These are phyloP conservation scores for Asterophora parasitica DNA, from an alignment of 768 basidiomycete genomes.

Conservation along the genomic window DNA sequence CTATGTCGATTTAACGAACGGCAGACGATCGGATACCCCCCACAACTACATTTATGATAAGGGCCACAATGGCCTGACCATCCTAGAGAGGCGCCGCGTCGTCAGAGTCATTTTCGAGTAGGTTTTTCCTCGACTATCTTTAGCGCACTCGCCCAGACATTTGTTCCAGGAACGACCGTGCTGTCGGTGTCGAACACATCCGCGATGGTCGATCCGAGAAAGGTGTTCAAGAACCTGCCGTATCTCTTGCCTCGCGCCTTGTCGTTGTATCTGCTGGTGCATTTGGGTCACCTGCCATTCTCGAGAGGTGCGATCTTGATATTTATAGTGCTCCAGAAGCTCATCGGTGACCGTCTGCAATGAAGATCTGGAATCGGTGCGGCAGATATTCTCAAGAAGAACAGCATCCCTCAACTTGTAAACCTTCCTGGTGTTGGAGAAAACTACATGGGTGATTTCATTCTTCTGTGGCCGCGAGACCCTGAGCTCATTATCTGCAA, in stretches of 20 bases:
- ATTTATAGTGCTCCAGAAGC: neutral
- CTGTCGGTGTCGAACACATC: slow-evolving; percentile 51
- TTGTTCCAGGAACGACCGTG: slow-evolving; percentile 30
- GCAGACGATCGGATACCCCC: slow-evolving; percentile 52
- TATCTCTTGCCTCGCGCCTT: slow-evolving; percentile 36
- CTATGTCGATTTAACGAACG: slow-evolving; percentile 47
- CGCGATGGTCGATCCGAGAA: slow-evolving; percentile 26
- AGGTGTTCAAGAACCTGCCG: slow-evolving; percentile 13
- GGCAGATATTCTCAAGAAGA: slow-evolving; percentile 36
- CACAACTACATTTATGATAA: slow-evolving; percentile 50
- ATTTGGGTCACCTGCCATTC: slow-evolving; percentile 51
- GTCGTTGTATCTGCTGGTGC: slow-evolving; percentile 50
- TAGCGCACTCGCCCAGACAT: neutral
- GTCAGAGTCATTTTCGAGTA: slow-evolving; percentile 48
- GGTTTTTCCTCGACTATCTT: slow-evolving; percentile 4
- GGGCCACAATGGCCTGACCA: slow-evolving; percentile 36
- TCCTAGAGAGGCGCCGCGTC: slow-evolving; percentile 38
- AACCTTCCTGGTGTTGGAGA: slow-evolving; percentile 77
- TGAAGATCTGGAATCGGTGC: slow-evolving; percentile 63
- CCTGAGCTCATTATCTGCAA: neutral
- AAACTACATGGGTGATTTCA: slow-evolving; percentile 48
- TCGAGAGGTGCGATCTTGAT: slow-evolving; percentile 38
- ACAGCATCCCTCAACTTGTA: slow-evolving; percentile 45
- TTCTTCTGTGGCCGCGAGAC: neutral
- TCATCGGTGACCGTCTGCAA: slow-evolving; percentile 3